These are phyloP conservation scores for Aspergillus pseudoviridinutans DNA, from an alignment of 2,329 filamentous ascomycete species.

Conservation along the genomic window DNA sequence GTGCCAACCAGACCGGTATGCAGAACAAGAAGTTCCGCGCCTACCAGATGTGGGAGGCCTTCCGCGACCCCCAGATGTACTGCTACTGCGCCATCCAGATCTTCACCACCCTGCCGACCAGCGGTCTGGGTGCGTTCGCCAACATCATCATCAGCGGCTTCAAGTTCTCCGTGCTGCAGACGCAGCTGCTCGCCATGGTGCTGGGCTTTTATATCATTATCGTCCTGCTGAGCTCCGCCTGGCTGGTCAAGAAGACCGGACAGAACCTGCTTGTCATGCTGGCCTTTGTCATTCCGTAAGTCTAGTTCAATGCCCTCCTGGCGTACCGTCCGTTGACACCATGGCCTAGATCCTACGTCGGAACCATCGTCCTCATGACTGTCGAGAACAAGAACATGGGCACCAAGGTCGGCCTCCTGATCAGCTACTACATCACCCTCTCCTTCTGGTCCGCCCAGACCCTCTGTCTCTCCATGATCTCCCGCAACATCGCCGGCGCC, in stretches of 20 bases:
- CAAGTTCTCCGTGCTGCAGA: slow-evolving; percentile 62
- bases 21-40: slow-evolving; percentile 54
- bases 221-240: slow-evolving; percentile 63
- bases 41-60: slow-evolving; percentile 54
- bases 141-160: slow-evolving; percentile 71
- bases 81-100: slow-evolving; percentile 63
- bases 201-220: slow-evolving; percentile 70
- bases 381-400: slow-evolving; percentile 55
- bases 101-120: slow-evolving; percentile 69
- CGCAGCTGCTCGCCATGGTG: slow-evolving; percentile 69
- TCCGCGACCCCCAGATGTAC: slow-evolving; percentile 64
- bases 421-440: slow-evolving; percentile 71
- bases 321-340: not conserved
- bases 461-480: slow-evolving; percentile 62
- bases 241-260: slow-evolving; percentile 63
- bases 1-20: slow-evolving; percentile 58
- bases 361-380: slow-evolving; percentile 69
- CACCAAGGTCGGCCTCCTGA: slow-evolving; percentile 63
- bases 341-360: slow-evolving; percentile 57
- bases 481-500: slow-evolving; percentile 66
- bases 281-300: slow-evolving; percentile 62
- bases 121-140: slow-evolving; percentile 68
- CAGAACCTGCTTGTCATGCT: slow-evolving; percentile 68
- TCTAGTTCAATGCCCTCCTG: slow-evolving; percentile 4
- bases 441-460: slow-evolving; percentile 75